A percentile compares a stretch with the other conserved stretches of the same genome.
Conservation (phyloP, 73 alveolate genomes). For the Paramecium octaurelia region DNA sequence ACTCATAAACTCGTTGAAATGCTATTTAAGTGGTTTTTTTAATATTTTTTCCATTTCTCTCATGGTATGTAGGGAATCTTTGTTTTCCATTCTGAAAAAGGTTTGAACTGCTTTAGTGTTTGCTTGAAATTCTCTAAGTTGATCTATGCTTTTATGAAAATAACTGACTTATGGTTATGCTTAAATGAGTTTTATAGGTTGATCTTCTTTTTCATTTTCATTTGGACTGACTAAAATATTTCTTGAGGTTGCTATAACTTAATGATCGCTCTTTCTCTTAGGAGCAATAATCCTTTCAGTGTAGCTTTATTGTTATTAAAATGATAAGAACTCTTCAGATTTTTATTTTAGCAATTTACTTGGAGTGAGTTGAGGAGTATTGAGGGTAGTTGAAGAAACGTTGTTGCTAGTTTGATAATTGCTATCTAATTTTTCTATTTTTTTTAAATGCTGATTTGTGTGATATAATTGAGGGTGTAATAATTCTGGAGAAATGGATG, state of each 20-base stretch:
- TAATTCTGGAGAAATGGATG: not conserved
- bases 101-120: not conserved
- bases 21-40: not conserved
- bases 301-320: not conserved
- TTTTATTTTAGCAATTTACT: not conserved
- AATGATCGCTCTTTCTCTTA: not conserved
- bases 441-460: not conserved
- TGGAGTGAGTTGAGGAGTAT: not conserved
- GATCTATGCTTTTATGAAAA: not conserved
- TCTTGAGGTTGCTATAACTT: not conserved
- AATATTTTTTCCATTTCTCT: not conserved
- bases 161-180: not conserved
- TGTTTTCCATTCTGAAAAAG: not conserved
- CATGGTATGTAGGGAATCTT: not conserved
- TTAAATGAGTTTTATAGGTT: not conserved
- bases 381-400: not conserved
- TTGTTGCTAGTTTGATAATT: not conserved
- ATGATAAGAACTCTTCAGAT: not conserved
- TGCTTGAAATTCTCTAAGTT: constrained; percentile 3
- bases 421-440: not conserved
- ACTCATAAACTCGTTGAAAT: not conserved
- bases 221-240: not conserved
- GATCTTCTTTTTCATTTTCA: not conserved
- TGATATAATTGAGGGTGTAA: not conserved
- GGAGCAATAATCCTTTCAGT: not conserved